Conservation (phyloP, 768 basidiomycete species). For the Chlorophyllum brunneum region DNA sequence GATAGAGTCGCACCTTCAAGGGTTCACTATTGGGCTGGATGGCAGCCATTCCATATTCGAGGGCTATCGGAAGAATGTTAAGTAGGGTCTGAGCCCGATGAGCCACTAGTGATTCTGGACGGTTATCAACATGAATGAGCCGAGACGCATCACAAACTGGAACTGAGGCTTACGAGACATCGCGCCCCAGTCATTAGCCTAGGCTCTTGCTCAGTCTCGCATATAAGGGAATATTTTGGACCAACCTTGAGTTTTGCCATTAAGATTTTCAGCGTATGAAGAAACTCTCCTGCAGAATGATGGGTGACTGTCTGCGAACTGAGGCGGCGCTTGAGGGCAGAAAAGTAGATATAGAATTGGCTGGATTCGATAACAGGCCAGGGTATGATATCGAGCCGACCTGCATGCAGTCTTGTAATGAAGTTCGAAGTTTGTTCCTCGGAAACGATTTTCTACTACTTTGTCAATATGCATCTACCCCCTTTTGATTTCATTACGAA, state of each 20-base stretch:
- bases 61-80: conserved; percentile 40
- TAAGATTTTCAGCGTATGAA: conserved; percentile 54
- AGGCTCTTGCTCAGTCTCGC: too few relatives aligned
- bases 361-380: conserved; percentile 67
- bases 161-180: conserved; percentile 46
- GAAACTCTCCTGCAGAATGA: conserved; percentile 47
- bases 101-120: conserved; percentile 42
- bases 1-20: conserved; percentile 55
- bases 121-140: not conserved
- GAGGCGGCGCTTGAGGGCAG: conserved; percentile 39
- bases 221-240: not conserved
- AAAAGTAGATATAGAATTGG: conserved; percentile 55
- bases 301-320: conserved; percentile 49
- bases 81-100: conserved; percentile 45
- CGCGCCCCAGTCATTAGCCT: conserved; percentile 66
- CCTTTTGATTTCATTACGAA: too few relatives aligned
- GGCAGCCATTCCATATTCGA: conserved; percentile 46
- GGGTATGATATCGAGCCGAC: conserved; percentile 53
- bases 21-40: conserved; percentile 43
- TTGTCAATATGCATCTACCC: too few relatives aligned
- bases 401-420: conserved; percentile 55
- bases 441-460: conserved; percentile 50
- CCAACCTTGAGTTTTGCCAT: conserved; percentile 65
- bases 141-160: too few relatives aligned
- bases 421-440: conserved; percentile 61